Percentiles rank a stretch among this genome's conserved stretches.
Evolutionary conservation across 495 filamentous ascomycete species (phyloP).

Genomic region (Apiosordaria backusii): DNA sequence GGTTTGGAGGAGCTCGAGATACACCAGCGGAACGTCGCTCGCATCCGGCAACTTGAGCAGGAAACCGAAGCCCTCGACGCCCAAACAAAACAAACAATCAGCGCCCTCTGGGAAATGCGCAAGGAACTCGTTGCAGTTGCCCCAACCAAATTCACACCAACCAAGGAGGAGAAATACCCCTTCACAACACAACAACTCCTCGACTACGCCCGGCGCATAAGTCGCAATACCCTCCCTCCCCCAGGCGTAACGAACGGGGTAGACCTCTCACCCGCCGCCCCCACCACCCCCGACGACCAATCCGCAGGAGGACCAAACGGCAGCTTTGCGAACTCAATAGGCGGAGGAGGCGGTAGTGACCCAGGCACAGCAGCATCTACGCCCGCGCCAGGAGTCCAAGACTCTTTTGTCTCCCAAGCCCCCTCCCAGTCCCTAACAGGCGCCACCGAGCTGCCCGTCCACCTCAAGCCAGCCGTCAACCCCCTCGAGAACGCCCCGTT

Average conservation of each 20-base stretch:
- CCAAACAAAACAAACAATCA: conserved; percentile 58
- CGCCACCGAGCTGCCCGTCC: conserved; percentile 31
- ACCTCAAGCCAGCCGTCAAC: conserved; percentile 51
- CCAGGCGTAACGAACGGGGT: conserved; percentile 49
- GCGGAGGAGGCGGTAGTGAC: neutral
- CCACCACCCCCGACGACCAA: conserved; percentile 8
- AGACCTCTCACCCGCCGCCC: conserved; percentile 17
- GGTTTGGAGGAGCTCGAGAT: conserved; percentile 60
- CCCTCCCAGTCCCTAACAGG: conserved; percentile 15
- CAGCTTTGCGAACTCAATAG: neutral
- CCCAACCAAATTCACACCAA: conserved; percentile 47
- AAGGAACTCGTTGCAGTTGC: conserved; percentile 60
- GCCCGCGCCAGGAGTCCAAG: neutral
- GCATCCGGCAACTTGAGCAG: conserved; percentile 59
- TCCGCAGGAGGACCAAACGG: neutral
- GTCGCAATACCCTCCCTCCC: conserved; percentile 66
- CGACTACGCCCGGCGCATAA: conserved; percentile 67
- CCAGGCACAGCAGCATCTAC: neutral
- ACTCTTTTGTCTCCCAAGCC: conserved; percentile 1
- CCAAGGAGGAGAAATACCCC: conserved; percentile 32
- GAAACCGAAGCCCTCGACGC: conserved; percentile 56
- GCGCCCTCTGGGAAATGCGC: conserved; percentile 60
- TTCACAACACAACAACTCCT: conserved; percentile 67
- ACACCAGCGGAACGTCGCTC: conserved; percentile 66
- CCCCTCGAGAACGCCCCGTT: conserved; percentile 49